Evolutionary conservation across 139 green algal species (phyloP), one percentile per base, ranked within the genome.

Genomic region (Picochlorum sp.): DNA sequence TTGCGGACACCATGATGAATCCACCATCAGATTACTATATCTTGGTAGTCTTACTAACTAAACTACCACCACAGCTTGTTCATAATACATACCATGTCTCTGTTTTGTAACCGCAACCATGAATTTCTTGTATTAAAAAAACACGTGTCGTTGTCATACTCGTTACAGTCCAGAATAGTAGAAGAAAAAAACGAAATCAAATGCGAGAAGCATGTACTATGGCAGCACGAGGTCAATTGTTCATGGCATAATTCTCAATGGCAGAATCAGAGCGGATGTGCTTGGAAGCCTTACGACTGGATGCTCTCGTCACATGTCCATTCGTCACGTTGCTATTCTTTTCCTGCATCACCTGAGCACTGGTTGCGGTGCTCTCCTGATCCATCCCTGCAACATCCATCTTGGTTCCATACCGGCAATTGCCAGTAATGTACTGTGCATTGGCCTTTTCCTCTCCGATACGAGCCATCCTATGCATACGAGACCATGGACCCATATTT

Each of bases 401-500:
- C 45, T 63, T 55, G 4, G 38, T 54, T 28, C 49, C 68, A 10
- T 57, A 57, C 24, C 10, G 13, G 61, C 68, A 75, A 0, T 58
- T 37, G 54, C 24, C 44, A 21, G 15, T 24, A 13, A 75, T 62
- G 26, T 68, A 75, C 14, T 57, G 38, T 23, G 41, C 50, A 61
- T 75, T 75, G 18, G 49, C 49, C 11, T 41, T 23, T 38, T 49
- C 54, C 21, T 62, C 62, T 32, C 68, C 45, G 49, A 41, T 0
- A 15, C 45, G 59, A 18, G 13, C 57, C 10, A 30, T 21, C 47
- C 71, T 65, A 64, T 69, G 65, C 50, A 81, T 61, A 56, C 78
- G 62, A 32, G 16, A 64, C 68, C 72, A 83, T 52, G 78, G 82
- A 7, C 81, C 73, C 5, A 89, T 72, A 21, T 57, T 63, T 15